These are phyloP conservation scores for Chrysanthemum lavandulifolium DNA, from an alignment of 129 eudicot species.

Conservation along the genomic window DNA sequence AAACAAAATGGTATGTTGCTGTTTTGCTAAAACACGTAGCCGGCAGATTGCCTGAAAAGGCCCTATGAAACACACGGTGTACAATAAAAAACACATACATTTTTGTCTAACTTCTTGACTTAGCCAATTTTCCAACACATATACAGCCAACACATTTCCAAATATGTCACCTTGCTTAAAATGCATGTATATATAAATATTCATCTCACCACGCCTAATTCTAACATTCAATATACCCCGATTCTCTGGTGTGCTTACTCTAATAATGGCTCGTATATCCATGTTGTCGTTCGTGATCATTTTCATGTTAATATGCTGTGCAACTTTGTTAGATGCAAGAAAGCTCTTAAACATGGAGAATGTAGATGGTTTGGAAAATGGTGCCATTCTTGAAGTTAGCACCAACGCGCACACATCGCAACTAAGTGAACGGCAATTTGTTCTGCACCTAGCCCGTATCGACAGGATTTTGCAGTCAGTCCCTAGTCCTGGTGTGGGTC, in stretches of 20 bases:
- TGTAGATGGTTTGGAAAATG: conserved; percentile 15
- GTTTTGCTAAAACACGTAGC: neutral
- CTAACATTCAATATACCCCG: neutral
- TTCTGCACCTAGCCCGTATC: conserved; percentile 17
- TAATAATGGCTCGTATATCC: conserved; percentile 25
- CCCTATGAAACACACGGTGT: conserved; percentile 7
- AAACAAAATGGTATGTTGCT: too few species aligned
- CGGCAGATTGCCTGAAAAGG: neutral
- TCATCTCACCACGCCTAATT: neutral
- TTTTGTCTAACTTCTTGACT: conserved; percentile 13
- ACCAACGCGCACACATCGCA: conserved; percentile 24
- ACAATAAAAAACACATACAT: conserved; percentile 18
- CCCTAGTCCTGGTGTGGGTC: conserved; percentile 40
- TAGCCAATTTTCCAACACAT: conserved; percentile 16
- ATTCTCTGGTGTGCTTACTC: neutral
- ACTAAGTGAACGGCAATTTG: conserved; percentile 19
- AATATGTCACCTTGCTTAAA: too few species aligned
- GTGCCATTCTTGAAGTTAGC: conserved; percentile 21
- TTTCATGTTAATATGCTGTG: conserved; percentile 27
- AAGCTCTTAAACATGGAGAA: conserved; percentile 29
- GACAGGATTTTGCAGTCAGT: conserved; percentile 36
- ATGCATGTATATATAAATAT: neutral
- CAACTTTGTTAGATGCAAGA: conserved; percentile 37
- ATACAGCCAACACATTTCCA: conserved; percentile 5
- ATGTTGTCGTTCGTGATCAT: conserved; percentile 4